These are phyloP conservation scores for Apophysomyces trapeziformis DNA, from an alignment of 371 early-diverging fungal species.

Conservation along the genomic window DNA sequence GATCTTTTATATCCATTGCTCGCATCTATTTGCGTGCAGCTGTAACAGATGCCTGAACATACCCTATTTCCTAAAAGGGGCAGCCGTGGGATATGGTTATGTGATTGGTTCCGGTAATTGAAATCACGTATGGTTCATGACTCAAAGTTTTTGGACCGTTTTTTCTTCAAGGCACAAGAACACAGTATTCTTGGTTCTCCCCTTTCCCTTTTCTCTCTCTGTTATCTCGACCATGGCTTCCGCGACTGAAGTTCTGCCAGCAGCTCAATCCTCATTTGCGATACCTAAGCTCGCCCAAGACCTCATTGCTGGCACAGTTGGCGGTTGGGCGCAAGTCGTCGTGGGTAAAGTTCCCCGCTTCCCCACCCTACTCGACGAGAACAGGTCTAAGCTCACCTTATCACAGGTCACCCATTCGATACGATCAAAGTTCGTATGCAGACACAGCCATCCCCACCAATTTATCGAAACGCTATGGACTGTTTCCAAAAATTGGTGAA, in stretches of 20 bases:
- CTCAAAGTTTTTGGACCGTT: slow-evolving; percentile 5
- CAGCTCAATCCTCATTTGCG: slow-evolving; percentile 18
- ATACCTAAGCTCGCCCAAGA: slow-evolving; percentile 65
- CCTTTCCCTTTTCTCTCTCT: slow-evolving; percentile 4
- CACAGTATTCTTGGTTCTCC: background rate
- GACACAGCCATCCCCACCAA: slow-evolving; percentile 72
- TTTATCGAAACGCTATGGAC: slow-evolving; percentile 74
- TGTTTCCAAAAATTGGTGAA: slow-evolving; percentile 71
- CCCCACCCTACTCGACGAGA: background rate
- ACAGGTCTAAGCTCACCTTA: slow-evolving; percentile 9
- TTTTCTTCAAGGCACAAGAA: background rate
- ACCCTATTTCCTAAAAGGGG: too few species aligned
- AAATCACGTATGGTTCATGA: background rate
- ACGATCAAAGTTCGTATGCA: slow-evolving; percentile 85
- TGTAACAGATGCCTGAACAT: too few species aligned
- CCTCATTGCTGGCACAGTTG: slow-evolving; percentile 82
- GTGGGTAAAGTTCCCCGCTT: slow-evolving; percentile 55
- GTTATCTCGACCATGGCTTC: slow-evolving; percentile 9
- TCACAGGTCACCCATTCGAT: slow-evolving; percentile 75
- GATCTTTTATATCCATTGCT: too few species aligned
- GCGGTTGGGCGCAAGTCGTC: slow-evolving; percentile 86
- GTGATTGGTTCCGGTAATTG: too few species aligned
- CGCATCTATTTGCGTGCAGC: too few species aligned
- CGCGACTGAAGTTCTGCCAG: slow-evolving; percentile 7
- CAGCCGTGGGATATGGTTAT: too few species aligned